phyloP scores from a whole-genome alignment of 179 eudicot species.

The Heliamphora pulchella region DNA sequence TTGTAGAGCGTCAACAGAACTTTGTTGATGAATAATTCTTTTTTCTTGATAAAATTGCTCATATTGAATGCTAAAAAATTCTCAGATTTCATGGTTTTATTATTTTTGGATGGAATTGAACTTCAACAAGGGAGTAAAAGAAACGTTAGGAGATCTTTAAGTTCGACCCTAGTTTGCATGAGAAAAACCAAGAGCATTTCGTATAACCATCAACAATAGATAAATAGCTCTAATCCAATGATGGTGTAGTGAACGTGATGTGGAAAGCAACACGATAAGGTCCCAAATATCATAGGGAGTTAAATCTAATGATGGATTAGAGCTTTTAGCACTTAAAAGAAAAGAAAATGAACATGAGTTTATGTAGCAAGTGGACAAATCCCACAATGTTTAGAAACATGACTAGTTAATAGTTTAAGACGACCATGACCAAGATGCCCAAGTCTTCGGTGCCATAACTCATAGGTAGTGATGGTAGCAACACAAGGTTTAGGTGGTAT shows the following conservation, averaged over 20 bases:
- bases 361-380: not conserved
- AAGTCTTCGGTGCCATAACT: not conserved
- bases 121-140: not conserved
- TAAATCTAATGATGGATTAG: not conserved
- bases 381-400: not conserved
- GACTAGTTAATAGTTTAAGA: not conserved
- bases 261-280: not conserved
- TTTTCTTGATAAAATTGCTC: not conserved
- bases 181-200: not conserved
- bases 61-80: not conserved
- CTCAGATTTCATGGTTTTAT: not conserved
- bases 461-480: not conserved
- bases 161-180: not conserved
- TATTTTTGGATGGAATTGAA: not conserved
- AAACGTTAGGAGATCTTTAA: not conserved
- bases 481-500: not conserved
- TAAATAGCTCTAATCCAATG: not conserved
- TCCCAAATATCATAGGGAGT: not conserved
- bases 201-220: not conserved
- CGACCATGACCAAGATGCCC: not conserved
- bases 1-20: not conserved
- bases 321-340: not conserved
- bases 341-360: not conserved
- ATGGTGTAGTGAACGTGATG: not conserved
- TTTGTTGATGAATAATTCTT: not conserved